These are phyloP conservation scores for Suillus occidentalis DNA, from an alignment of 768 basidiomycete genomes.

Conservation along the genomic window DNA sequence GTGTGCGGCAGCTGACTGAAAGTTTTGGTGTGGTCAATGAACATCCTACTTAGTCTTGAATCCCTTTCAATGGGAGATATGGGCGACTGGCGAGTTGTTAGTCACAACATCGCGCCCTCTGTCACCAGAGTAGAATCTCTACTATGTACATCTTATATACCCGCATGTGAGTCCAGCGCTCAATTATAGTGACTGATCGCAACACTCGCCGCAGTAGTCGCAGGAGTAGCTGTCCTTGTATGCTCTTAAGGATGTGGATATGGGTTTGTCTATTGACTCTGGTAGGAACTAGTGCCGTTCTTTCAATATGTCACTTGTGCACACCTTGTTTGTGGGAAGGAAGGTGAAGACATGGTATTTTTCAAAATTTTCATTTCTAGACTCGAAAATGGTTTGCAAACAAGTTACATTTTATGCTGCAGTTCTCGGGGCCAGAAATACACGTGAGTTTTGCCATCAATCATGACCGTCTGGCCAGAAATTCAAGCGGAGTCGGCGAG, in stretches of 20 bases:
- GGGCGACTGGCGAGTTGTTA: neutral
- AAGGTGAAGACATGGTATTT: neutral
- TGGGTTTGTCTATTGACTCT: too few relatives aligned
- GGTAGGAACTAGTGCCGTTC: too few relatives aligned
- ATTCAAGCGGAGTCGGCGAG: conserved; percentile 30
- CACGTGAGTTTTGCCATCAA: neutral
- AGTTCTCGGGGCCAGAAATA: neutral
- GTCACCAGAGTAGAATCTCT: neutral
- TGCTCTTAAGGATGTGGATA: too few relatives aligned
- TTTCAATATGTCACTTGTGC: neutral
- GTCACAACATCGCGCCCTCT: neutral
- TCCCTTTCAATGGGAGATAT: neutral
- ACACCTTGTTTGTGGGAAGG: neutral
- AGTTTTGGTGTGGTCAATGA: neutral
- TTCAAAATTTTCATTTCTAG: neutral
- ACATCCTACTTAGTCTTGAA: neutral
- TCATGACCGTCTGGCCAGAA: conserved; percentile 20
- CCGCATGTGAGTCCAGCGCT: too few relatives aligned
- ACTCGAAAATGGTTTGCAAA: neutral
- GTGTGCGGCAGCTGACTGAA: too few relatives aligned
- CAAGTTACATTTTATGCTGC: neutral
- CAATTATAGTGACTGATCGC: too few relatives aligned
- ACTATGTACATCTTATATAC: neutral
- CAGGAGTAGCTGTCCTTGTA: too few relatives aligned
- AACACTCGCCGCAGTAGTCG: too few relatives aligned